A percentile compares a stretch with the other conserved stretches of the same genome.
Evolutionary conservation across 2,329 filamentous ascomycete species (phyloP).

Genomic region (Aureobasidium namibiae): DNA sequence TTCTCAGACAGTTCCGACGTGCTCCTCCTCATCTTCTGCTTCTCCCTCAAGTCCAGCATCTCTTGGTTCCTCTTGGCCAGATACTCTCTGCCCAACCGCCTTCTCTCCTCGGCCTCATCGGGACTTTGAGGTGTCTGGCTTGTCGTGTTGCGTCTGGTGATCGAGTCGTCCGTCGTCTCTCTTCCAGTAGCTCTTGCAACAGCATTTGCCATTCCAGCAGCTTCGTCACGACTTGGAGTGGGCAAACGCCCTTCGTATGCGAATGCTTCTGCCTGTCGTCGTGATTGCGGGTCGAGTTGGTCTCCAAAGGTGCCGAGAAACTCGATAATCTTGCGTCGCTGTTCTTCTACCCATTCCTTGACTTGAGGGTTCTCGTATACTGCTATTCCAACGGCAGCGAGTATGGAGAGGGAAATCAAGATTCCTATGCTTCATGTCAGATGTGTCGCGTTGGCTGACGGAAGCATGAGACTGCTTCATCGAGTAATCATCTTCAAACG

Average conservation of each 20-base stretch:
- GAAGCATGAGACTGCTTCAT: neutral
- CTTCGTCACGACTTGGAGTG: conserved; percentile 25
- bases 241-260: conserved; percentile 27
- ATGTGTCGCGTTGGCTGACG: neutral
- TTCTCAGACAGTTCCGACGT: conserved; percentile 6
- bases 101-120: conserved; percentile 24
- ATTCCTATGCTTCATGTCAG: conserved; percentile 40
- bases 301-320: conserved; percentile 52
- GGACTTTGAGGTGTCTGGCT: neutral
- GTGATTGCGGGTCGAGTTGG: conserved; percentile 45
- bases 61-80: conserved; percentile 27
- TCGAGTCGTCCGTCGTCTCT: conserved; percentile 2
- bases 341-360: conserved; percentile 53
- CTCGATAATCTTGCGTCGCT: conserved; percentile 52
- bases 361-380: conserved; percentile 57
- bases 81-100: conserved; percentile 28
- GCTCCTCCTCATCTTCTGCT: conserved; percentile 16
- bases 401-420: conserved; percentile 52
- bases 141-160: conserved; percentile 5
- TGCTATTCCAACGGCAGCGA: conserved; percentile 55
- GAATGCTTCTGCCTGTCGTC: conserved; percentile 28
- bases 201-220: conserved; percentile 23
- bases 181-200: conserved; percentile 27
- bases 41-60: conserved; percentile 26
- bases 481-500: neutral